Conservation (phyloP, 73 alveolate species). For the Paramecium sexaurelia region DNA sequence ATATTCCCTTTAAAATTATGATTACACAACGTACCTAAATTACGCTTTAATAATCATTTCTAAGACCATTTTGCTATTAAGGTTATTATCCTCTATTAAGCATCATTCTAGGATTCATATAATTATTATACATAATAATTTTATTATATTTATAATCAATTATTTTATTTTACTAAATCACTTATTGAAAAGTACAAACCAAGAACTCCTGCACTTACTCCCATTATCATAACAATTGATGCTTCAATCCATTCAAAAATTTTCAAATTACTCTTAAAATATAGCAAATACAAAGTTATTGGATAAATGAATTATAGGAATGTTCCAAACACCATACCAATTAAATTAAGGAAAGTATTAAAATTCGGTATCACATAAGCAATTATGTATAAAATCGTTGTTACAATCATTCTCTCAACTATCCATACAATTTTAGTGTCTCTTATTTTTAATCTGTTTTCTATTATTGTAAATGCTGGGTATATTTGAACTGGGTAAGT, state of each 20-base stretch:
- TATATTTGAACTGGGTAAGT: slow-evolving; percentile 36
- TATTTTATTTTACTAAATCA: neutral
- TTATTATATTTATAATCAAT: neutral
- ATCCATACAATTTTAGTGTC: neutral
- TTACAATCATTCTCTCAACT: neutral
- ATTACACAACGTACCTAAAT: neutral
- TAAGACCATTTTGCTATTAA: neutral
- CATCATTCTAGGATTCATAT: neutral
- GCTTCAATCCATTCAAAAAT: neutral
- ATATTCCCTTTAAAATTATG: neutral
- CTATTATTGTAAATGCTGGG: slow-evolving; percentile 35
- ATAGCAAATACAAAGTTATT: neutral
- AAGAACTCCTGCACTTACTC: neutral
- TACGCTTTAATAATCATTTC: slow-evolving; percentile 11
- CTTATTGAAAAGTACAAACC: neutral
- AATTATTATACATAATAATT: slow-evolving; percentile 18
- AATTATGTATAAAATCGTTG: neutral
- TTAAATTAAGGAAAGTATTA: neutral
- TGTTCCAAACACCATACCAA: slow-evolving; percentile 41
- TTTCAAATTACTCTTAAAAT: neutral
- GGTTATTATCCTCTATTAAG: neutral
- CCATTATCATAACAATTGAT: neutral
- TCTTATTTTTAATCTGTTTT: neutral
- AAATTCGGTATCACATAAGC: slow-evolving; percentile 41
- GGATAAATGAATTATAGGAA: neutral